Evolutionary conservation across 768 basidiomycete species (phyloP).

Genomic region (Russula earlei): DNA sequence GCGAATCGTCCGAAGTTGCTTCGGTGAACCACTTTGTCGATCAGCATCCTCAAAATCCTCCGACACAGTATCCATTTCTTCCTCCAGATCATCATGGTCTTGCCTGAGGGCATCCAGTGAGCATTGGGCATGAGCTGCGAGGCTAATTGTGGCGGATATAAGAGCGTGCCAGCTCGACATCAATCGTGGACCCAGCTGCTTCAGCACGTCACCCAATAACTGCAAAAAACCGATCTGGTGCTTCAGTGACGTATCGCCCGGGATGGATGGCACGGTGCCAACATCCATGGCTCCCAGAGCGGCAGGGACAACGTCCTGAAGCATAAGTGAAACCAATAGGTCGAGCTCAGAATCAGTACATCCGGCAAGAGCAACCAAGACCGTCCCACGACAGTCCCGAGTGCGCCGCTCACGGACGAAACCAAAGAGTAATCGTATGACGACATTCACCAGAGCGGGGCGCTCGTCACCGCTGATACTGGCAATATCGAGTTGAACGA

Average conservation of each 20-base stretch:
- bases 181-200: conserved; percentile 68
- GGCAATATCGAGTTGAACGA: conserved; percentile 59
- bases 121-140: conserved; percentile 57
- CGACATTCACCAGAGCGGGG: conserved; percentile 52
- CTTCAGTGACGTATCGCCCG: conserved; percentile 36
- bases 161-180: conserved; percentile 65
- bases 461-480: conserved; percentile 50
- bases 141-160: conserved; percentile 54
- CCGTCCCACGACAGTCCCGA: conserved; percentile 60
- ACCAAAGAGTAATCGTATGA: conserved; percentile 77
- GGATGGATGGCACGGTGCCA: conserved; percentile 23
- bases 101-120: conserved; percentile 34
- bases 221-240: conserved; percentile 81
- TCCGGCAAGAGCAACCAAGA: conserved; percentile 58
- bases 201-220: conserved; percentile 76
- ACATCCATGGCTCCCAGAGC: conserved; percentile 18
- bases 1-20: conserved; percentile 49
- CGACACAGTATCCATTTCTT: conserved; percentile 16
- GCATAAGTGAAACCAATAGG: conserved; percentile 80
- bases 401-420: conserved; percentile 74
- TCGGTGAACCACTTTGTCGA: conserved; percentile 7
- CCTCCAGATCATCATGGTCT: conserved; percentile 29
- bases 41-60: conserved; percentile 29
- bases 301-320: conserved; percentile 46
- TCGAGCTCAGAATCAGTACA: conserved; percentile 67